phyloP scores from a whole-genome alignment of 208 protist genomes.

The Angomonas desouzai region DNA sequence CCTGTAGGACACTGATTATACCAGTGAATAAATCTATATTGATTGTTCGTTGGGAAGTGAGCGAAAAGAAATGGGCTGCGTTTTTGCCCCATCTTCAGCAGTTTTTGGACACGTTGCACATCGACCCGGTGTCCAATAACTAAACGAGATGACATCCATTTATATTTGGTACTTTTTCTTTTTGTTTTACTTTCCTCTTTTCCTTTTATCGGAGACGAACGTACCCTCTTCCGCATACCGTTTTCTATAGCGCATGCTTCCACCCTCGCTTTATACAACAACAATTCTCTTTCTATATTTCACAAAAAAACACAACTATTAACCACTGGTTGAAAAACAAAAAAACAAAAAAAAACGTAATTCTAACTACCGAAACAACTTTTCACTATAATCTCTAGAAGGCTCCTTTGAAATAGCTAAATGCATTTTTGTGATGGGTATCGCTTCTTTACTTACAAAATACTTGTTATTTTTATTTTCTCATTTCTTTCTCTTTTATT shows the following conservation, averaged over 20 bases:
- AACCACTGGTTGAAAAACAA: too few relatives aligned
- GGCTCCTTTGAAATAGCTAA: too few relatives aligned
- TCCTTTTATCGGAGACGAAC: not conserved
- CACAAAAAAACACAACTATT: too few relatives aligned
- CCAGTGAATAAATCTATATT: not conserved
- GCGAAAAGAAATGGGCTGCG: not conserved
- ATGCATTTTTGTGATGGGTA: not conserved
- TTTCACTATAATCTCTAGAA: too few relatives aligned
- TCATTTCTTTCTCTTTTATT: not conserved
- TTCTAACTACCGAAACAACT: not conserved
- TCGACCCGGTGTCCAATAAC: not conserved
- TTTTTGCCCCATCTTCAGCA: constrained; percentile 1
- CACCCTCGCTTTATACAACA: too few relatives aligned
- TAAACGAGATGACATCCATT: not conserved
- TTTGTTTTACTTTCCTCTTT: constrained; percentile 1
- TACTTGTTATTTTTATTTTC: not conserved
- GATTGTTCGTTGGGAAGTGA: constrained; percentile 5
- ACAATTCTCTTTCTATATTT: too few relatives aligned
- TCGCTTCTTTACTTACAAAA: not conserved
- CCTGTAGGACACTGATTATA: not conserved
- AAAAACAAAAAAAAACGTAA: too few relatives aligned
- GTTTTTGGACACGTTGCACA: constrained; percentile 12
- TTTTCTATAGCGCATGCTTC: too few relatives aligned
- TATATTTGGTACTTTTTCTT: not conserved
- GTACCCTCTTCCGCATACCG: too few relatives aligned